Conservation (phyloP, 1,284 basidiomycete genomes). For the Pterulicium gracile region DNA sequence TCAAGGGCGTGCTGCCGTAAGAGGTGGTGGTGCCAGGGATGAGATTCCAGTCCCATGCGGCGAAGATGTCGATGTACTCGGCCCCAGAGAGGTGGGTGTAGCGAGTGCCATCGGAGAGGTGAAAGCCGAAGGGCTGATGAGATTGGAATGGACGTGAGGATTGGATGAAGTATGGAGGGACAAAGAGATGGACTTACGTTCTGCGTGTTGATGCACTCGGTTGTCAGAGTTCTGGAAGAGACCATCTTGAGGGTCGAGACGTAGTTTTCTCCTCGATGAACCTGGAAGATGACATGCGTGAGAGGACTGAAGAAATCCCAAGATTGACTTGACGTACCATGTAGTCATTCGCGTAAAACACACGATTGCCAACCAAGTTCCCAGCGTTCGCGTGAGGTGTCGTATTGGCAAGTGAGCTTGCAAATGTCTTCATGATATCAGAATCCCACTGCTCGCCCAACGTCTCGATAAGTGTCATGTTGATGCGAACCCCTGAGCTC, state of each 20-base stretch:
- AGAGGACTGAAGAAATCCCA: too few species aligned
- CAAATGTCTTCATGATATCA: slow-evolving; percentile 27
- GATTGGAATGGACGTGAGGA: background rate
- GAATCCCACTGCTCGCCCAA: slow-evolving; percentile 44
- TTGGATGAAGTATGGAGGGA: background rate
- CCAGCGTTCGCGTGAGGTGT: slow-evolving; percentile 44
- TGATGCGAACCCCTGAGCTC: too few species aligned
- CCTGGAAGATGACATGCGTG: too few species aligned
- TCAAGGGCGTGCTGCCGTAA: slow-evolving; percentile 26
- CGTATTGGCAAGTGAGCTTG: slow-evolving; percentile 24
- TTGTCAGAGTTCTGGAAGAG: background rate
- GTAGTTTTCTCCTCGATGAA: background rate
- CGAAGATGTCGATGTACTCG: slow-evolving; percentile 39
- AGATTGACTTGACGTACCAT: too few species aligned
- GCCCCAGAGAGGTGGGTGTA: slow-evolving; percentile 34
- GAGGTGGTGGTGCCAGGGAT: slow-evolving; percentile 35
- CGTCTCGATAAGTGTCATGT: too few species aligned
- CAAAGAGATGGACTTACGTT: background rate
- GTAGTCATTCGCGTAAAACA: slow-evolving; percentile 61
- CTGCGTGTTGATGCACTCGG: background rate
- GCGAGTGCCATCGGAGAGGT: slow-evolving; percentile 25
- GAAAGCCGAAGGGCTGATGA: background rate
- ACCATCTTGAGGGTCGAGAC: slow-evolving; percentile 1
- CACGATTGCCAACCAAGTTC: slow-evolving; percentile 42
- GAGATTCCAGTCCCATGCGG: slow-evolving; percentile 41